Evolutionary conservation across 73 alveolate genomes (phyloP).

Genomic region (Durusdinium trenchii): DNA sequence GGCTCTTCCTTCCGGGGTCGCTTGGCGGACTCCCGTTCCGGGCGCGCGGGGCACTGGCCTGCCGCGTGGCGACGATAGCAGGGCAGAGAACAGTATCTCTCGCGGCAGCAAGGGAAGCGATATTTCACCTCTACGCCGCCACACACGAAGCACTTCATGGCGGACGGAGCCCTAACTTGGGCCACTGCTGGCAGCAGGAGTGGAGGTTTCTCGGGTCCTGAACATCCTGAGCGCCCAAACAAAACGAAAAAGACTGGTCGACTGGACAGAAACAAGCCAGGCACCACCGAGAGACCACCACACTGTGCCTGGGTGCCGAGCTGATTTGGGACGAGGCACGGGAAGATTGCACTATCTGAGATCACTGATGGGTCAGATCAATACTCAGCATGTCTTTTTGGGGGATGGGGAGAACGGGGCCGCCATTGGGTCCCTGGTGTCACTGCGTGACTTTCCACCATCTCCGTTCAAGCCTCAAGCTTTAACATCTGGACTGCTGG

Average conservation of each 20-base stretch:
- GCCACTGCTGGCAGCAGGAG: no score
- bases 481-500: no score
- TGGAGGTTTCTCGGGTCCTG: no score
- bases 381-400: no score
- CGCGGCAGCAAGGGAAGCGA: slow-evolving; percentile 84
- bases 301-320: not conserved
- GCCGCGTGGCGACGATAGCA: slow-evolving; percentile 90
- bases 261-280: not conserved
- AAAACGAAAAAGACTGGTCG: not conserved
- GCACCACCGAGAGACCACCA: slow-evolving; percentile 2
- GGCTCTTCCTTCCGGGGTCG: slow-evolving; percentile 41
- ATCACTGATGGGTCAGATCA: no score
- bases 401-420: no score
- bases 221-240: not conserved
- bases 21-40: slow-evolving; percentile 42
- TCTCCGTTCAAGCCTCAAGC: no score
- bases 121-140: slow-evolving; percentile 67
- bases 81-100: slow-evolving; percentile 67
- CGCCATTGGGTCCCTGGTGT: no score
- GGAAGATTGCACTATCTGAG: no score
- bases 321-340: no score
- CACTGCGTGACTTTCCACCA: no score
- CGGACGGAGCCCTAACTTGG: no score
- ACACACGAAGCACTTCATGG: slow-evolving; percentile 73
- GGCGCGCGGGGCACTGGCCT: slow-evolving; percentile 84